phyloP scores from a whole-genome alignment of 169 alveolate genomes.

The Eimeria acervulina region DNA sequence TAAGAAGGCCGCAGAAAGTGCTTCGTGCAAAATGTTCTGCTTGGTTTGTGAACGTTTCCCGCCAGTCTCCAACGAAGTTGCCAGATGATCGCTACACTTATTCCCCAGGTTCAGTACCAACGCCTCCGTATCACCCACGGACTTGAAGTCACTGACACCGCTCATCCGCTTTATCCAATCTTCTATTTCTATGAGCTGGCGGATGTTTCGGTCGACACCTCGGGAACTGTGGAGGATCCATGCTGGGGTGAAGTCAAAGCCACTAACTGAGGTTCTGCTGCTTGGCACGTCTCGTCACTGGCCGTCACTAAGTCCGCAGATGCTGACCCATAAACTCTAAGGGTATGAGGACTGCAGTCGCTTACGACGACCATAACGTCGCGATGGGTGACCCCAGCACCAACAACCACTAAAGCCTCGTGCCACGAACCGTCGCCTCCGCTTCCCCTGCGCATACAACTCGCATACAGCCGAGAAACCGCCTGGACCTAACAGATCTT shows the following conservation, averaged over 20 bases:
- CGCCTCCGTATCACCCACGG: not conserved
- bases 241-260: not conserved
- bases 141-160: not conserved
- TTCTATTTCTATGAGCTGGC: not conserved
- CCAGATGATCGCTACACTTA: not conserved
- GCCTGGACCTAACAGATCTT: not conserved
- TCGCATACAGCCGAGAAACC: not conserved
- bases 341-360: constrained; percentile 11
- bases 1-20: not conserved
- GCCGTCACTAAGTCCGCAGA: constrained; percentile 9
- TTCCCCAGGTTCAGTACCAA: not conserved
- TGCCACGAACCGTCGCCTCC: constrained; percentile 52
- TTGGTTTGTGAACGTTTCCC: not conserved
- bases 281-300: not conserved
- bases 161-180: not conserved
- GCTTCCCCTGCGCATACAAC: constrained; percentile 5
- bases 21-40: not conserved
- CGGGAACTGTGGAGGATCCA: not conserved
- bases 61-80: not conserved
- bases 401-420: not conserved
- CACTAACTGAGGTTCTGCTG: not conserved
- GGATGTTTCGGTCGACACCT: not conserved
- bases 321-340: constrained; percentile 44
- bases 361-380: not conserved
- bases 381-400: not conserved